Percentiles rank a stretch among this genome's conserved stretches.
These are phyloP conservation scores for Coemansia sp. DNA, from an alignment of 192 early-diverging fungal genomes.

Conservation along the genomic window DNA sequence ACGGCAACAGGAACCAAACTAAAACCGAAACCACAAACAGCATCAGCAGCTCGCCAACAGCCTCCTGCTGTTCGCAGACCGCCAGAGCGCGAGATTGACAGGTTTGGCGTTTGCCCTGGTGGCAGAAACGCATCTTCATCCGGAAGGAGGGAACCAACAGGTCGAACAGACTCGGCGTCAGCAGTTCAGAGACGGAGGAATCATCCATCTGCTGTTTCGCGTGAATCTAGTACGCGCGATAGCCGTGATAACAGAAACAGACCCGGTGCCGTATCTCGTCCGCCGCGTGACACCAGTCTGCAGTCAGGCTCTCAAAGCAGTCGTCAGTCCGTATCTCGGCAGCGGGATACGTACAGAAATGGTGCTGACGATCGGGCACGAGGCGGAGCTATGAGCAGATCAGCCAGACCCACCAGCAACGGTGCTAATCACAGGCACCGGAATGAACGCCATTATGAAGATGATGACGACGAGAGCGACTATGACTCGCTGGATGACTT, in stretches of 20 bases:
- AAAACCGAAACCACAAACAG: not conserved
- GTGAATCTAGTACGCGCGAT: not conserved
- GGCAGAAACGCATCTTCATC: not conserved
- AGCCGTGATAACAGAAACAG: not conserved
- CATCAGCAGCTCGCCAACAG: not conserved
- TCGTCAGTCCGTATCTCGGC: not conserved
- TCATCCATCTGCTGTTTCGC: not conserved
- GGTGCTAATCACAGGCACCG: not conserved
- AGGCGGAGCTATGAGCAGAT: not conserved
- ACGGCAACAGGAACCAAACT: not conserved
- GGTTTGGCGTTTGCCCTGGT: conserved; percentile 33
- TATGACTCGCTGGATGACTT: conserved; percentile 53
- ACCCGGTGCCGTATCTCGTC: no score
- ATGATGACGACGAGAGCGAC: conserved; percentile 24
- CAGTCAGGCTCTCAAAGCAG: not conserved
- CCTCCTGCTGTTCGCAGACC: conserved; percentile 10
- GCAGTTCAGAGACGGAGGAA: not conserved
- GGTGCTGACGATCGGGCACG: not conserved
- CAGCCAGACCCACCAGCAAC: not conserved
- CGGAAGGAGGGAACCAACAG: not conserved
- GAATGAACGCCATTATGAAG: not conserved
- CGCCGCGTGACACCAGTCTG: no score
- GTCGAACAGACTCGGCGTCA: not conserved
- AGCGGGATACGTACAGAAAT: no score
- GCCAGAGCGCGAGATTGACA: conserved; percentile 42